Conservation (phyloP, 2,329 filamentous ascomycete genomes). For the Samsoniella hepiali region DNA sequence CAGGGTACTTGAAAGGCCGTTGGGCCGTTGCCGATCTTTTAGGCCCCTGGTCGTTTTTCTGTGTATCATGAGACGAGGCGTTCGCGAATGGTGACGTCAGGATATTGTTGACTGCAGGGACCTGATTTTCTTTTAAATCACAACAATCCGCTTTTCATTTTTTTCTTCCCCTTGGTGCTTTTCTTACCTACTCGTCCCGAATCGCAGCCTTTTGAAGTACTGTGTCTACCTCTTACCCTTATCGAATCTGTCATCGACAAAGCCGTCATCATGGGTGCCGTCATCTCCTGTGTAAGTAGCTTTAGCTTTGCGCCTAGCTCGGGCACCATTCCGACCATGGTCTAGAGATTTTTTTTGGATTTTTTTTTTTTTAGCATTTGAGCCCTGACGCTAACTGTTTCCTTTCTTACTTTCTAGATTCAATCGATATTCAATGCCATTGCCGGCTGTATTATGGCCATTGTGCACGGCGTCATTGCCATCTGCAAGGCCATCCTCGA, state of each 20-base stretch:
- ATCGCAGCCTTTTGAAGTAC: not conserved
- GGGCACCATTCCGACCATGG: not conserved
- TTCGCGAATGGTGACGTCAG: constrained; percentile 18
- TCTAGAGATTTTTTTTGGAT: not conserved
- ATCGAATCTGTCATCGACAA: not conserved
- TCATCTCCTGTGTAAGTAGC: constrained; percentile 74
- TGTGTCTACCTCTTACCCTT: not conserved
- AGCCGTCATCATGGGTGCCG: constrained; percentile 65
- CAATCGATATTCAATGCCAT: constrained; percentile 59
- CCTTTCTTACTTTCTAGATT: constrained; percentile 43
- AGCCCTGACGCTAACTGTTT: not conserved
- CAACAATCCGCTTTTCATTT: not conserved
- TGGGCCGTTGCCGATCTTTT: constrained; percentile 2
- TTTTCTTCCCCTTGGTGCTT: not conserved
- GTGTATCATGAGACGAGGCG: constrained; percentile 3
- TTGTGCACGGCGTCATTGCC: constrained; percentile 63
- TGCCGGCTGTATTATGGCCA: constrained; percentile 63
- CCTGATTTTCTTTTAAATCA: not conserved
- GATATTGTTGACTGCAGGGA: constrained; percentile 4
- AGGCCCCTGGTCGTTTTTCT: not conserved
- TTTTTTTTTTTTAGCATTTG: not conserved
- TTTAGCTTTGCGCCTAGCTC: not conserved
- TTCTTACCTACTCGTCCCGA: not conserved
- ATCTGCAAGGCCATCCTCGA: constrained; percentile 65
- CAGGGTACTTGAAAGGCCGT: not conserved